These are phyloP conservation scores for Haberlea rhodopensis DNA, from an alignment of 257 asterid genomes.

Conservation along the genomic window DNA sequence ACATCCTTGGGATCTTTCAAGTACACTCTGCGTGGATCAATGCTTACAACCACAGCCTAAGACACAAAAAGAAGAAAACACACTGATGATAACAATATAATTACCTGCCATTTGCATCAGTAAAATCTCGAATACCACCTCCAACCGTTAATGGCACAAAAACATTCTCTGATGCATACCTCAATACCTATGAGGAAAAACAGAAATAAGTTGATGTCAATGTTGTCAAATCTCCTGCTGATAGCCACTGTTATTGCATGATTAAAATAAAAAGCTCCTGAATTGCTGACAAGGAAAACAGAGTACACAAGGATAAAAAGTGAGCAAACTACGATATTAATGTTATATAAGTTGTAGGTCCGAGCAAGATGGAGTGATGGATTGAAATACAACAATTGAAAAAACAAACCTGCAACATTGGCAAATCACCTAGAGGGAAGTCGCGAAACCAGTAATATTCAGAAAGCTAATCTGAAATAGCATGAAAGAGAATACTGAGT, in stretches of 20 bases:
- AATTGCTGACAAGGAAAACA: conserved; percentile 1
- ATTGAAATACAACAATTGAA: background rate
- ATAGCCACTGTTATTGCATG: background rate
- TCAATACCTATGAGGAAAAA: conserved; percentile 55
- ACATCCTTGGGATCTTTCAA: conserved; percentile 68
- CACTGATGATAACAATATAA: background rate
- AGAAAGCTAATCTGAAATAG: conserved; percentile 77
- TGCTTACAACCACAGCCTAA: conserved; percentile 97
- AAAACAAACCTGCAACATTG: conserved; percentile 81
- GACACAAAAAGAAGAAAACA: conserved; percentile 4
- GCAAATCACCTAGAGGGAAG: conserved; percentile 95
- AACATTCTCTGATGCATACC: conserved; percentile 70
- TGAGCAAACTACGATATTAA: background rate
- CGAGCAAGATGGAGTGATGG: no score
- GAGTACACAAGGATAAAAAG: background rate
- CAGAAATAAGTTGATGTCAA: conserved; percentile 11
- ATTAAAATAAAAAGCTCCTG: background rate
- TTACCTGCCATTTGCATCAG: conserved; percentile 84
- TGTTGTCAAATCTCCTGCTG: conserved; percentile 13
- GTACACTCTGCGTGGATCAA: conserved; percentile 89
- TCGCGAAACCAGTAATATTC: conserved; percentile 95
- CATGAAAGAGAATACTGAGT: conserved; percentile 6
- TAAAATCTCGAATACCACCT: conserved; percentile 93
- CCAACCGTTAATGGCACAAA: conserved; percentile 96
- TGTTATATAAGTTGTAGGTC: no score